Percentiles rank a stretch among this genome's conserved stretches.
Conservation (phyloP, 345 rosid genomes). For the Ricinus communis region DNA sequence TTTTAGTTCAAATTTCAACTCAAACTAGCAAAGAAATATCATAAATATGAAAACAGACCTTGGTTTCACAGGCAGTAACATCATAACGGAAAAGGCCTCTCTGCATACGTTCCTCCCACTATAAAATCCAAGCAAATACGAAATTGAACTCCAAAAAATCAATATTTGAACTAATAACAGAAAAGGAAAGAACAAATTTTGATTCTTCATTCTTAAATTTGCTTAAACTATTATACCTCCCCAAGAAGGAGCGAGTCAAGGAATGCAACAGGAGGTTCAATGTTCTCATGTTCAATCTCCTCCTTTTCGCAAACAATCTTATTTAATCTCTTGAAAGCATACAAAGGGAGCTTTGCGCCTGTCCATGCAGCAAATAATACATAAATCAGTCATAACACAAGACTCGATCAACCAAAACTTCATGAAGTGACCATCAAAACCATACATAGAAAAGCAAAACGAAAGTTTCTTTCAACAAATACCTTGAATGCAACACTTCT, state of each 20-base stretch:
- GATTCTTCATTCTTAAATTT: background rate
- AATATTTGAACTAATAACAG: background rate
- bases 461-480: background rate
- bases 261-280: conserved; percentile 57
- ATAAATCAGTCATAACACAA: background rate
- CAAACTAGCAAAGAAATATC: background rate
- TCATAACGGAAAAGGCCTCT: conserved; percentile 94
- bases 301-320: conserved; percentile 26
- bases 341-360: conserved; percentile 80
- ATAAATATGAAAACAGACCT: conserved; percentile 39
- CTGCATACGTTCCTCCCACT: conserved; percentile 97
- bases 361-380: background rate
- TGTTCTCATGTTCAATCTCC: conserved; percentile 25
- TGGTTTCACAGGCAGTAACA: conserved; percentile 93
- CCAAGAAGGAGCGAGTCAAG: conserved; percentile 80
- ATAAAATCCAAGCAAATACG: conserved; percentile 11
- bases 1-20: background rate
- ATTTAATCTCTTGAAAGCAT: conserved; percentile 57
- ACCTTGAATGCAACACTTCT: conserved; percentile 76
- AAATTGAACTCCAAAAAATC: background rate
- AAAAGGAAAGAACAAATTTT: background rate
- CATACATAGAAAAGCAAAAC: background rate
- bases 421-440: background rate
- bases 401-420: background rate
- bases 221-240: conserved; percentile 50